Percentiles rank a stretch among this genome's conserved stretches.
Evolutionary conservation across 2,329 filamentous ascomycete genomes (phyloP).

Genomic region (Phyllosticta citriasiana): DNA sequence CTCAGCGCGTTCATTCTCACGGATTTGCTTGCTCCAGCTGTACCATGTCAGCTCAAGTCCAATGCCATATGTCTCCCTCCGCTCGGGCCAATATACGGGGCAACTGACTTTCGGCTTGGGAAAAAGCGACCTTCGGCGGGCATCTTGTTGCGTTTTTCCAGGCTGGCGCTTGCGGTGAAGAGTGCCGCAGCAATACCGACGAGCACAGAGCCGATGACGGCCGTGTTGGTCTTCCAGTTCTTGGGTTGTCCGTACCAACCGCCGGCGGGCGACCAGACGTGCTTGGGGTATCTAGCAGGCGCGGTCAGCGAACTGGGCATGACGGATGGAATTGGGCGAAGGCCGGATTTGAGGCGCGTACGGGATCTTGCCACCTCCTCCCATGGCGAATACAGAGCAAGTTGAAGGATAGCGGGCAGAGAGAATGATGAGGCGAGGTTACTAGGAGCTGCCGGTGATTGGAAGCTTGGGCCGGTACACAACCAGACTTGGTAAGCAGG

Average conservation of each 20-base stretch:
- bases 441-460: conserved; percentile 2
- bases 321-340: conserved; percentile 10
- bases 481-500: conserved; percentile 14
- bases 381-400: conserved; percentile 16
- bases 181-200: conserved; percentile 57
- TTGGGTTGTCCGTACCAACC: conserved; percentile 93
- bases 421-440: conserved; percentile 2
- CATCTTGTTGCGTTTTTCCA: conserved; percentile 64
- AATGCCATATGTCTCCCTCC: background rate
- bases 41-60: conserved; percentile 19
- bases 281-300: conserved; percentile 76
- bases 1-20: conserved; percentile 53
- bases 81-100: background rate
- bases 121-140: conserved; percentile 70
- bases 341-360: conserved; percentile 27
- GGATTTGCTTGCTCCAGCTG: conserved; percentile 64
- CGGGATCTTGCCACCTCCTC: conserved; percentile 60
- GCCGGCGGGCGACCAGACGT: conserved; percentile 97
- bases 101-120: conserved; percentile 67
- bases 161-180: conserved; percentile 64
- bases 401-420: background rate
- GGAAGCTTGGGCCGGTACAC: background rate
- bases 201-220: conserved; percentile 59
- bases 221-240: conserved; percentile 93
- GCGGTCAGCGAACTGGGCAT: background rate